Evolutionary conservation across 2,329 filamentous ascomycete species (phyloP).

Genomic region (Verticillium dahliae): DNA sequence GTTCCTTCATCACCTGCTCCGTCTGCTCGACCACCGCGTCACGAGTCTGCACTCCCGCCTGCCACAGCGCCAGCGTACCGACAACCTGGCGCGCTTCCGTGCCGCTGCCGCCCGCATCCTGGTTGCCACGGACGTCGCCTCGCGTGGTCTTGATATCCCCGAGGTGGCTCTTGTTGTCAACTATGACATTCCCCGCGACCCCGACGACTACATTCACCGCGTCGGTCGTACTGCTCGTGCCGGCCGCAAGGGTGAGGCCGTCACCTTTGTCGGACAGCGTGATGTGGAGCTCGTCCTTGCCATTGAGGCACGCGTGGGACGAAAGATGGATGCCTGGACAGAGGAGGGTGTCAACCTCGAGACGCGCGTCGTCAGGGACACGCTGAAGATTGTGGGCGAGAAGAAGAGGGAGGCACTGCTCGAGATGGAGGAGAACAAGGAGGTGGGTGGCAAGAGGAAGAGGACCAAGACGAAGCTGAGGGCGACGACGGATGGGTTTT

Average conservation of each 20-base stretch:
- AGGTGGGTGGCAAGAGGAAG: slow-evolving; percentile 82
- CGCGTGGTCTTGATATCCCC: slow-evolving; percentile 90
- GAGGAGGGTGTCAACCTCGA: slow-evolving; percentile 96
- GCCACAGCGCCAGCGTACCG: slow-evolving; percentile 74
- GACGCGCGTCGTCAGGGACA: slow-evolving; percentile 75
- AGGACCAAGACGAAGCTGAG: slow-evolving; percentile 52
- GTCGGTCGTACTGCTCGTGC: slow-evolving; percentile 94
- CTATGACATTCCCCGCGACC: slow-evolving; percentile 92
- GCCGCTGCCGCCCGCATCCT: slow-evolving; percentile 83
- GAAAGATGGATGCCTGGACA: slow-evolving; percentile 74
- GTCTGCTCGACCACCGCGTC: slow-evolving; percentile 80
- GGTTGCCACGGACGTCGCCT: slow-evolving; percentile 91
- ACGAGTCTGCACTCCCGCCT: slow-evolving; percentile 87
- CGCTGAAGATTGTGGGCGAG: slow-evolving; percentile 84
- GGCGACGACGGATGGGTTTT: slow-evolving; percentile 11
- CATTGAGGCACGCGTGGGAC: slow-evolving; percentile 77
- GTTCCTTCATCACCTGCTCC: slow-evolving; percentile 80
- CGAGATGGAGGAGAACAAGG: slow-evolving; percentile 85
- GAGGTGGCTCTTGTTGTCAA: slow-evolving; percentile 88
- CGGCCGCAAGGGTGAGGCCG: slow-evolving; percentile 71
- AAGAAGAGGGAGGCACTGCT: slow-evolving; percentile 89
- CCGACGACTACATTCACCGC: slow-evolving; percentile 95
- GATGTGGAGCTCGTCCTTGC: slow-evolving; percentile 87
- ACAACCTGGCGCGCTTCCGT: slow-evolving; percentile 87
- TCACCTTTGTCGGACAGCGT: slow-evolving; percentile 86